Percentiles rank a stretch among this genome's conserved stretches.
These are phyloP conservation scores for Cordyceps cateniannulata DNA, from an alignment of 2,329 filamentous ascomycete species.

Conservation along the genomic window DNA sequence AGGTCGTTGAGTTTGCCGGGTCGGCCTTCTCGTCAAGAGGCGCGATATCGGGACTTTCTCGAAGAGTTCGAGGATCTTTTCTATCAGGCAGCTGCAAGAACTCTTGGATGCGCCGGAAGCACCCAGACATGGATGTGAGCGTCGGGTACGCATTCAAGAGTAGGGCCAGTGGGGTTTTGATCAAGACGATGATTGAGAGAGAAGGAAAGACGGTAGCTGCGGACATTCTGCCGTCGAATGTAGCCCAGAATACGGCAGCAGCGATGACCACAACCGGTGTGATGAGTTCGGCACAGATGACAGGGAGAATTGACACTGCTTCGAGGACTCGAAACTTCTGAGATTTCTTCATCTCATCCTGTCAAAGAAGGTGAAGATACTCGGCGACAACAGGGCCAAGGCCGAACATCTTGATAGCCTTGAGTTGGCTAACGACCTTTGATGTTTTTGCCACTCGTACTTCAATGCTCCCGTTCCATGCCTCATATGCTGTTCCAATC, in stretches of 20 bases:
- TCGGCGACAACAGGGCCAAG: neutral
- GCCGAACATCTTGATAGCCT: slow-evolving; percentile 8
- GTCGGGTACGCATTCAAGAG: neutral
- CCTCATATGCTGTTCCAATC: neutral
- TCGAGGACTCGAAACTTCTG: neutral
- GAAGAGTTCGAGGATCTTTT: neutral
- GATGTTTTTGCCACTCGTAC: neutral
- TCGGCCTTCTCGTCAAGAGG: neutral
- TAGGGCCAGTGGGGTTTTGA: neutral
- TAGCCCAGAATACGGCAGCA: neutral
- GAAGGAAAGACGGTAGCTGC: neutral
- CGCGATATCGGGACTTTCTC: neutral
- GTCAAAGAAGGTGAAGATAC: neutral
- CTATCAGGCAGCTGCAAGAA: neutral
- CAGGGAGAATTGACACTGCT: neutral
- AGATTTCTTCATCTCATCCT: neutral
- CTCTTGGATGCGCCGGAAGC: neutral
- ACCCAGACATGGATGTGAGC: neutral
- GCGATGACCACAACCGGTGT: slow-evolving; percentile 1
- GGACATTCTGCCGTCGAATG: neutral
- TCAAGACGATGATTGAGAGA: neutral
- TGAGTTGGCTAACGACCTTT: neutral
- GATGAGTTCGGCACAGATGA: neutral
- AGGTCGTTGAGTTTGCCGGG: neutral
- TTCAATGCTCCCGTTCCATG: slow-evolving; percentile 1